Evolutionary conservation across 129 eudicot genomes (phyloP).

Genomic region (Silybum marianum): DNA sequence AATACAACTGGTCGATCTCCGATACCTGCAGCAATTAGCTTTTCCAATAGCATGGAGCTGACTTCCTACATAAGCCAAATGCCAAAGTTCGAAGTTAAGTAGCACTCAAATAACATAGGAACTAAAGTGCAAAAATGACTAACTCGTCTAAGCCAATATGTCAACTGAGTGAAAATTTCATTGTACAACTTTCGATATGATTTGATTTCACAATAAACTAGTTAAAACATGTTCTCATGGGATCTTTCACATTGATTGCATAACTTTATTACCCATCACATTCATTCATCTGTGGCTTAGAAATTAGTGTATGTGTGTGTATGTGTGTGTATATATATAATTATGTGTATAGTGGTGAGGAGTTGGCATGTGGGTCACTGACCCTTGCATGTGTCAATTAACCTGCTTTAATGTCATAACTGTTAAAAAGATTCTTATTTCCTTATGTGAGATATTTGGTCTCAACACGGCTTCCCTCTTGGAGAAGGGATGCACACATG

Average conservation of each 20-base stretch:
- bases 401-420: too few relatives aligned
- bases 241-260: not conserved
- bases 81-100: not conserved
- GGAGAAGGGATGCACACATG: too few relatives aligned
- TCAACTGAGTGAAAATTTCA: not conserved
- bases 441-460: too few relatives aligned
- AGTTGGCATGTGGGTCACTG: not conserved
- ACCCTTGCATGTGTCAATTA: not conserved
- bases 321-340: too few relatives aligned
- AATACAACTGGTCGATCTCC: constrained; percentile 95
- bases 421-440: too few relatives aligned
- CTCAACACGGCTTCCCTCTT: too few relatives aligned
- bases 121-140: not conserved
- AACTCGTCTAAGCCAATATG: too few relatives aligned
- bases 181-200: not conserved
- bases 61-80: constrained; percentile 63
- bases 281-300: not conserved
- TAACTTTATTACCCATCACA: not conserved
- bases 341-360: not conserved
- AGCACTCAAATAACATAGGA: not conserved
- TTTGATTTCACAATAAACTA: not conserved
- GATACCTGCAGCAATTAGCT: constrained; percentile 90
- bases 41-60: constrained; percentile 85
- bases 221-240: not conserved
- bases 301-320: too few relatives aligned